These are phyloP conservation scores for Sextonia rubra DNA, from an alignment of 164 flowering plant species.

Conservation along the genomic window DNA sequence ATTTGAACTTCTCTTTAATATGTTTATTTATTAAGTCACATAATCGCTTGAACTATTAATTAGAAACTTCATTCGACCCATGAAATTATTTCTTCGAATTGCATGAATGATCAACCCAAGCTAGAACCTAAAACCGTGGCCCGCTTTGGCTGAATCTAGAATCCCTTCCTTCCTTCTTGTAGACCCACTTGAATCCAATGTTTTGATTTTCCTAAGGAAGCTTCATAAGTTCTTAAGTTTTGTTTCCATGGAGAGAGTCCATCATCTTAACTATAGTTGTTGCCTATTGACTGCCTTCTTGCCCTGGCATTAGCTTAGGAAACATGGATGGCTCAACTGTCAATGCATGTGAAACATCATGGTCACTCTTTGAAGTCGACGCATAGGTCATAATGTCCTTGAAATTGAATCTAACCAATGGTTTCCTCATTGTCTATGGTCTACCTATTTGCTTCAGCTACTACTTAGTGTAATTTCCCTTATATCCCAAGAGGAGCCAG, in stretches of 20 bases:
- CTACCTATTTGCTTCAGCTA: not conserved
- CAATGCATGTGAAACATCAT: not conserved
- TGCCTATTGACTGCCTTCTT: too few species aligned
- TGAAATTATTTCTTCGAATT: not conserved
- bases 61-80: not conserved
- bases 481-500: too few species aligned
- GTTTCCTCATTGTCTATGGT: not conserved
- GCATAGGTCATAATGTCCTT: too few species aligned
- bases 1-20: not conserved
- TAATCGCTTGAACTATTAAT: not conserved
- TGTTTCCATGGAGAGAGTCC: not conserved
- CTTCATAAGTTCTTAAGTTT: not conserved
- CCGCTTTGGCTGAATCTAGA: not conserved
- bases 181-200: not conserved
- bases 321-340: not conserved
- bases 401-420: not conserved
- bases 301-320: not conserved
- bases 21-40: not conserved
- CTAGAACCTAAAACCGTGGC: not conserved
- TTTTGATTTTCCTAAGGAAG: not conserved
- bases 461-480: too few species aligned
- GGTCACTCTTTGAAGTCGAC: not conserved
- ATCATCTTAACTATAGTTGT: not conserved
- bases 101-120: not conserved
- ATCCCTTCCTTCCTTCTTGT: not conserved